Evolutionary conservation across 1,139 yeast species (phyloP).

Genomic region (Suhomyces choctaworum): DNA sequence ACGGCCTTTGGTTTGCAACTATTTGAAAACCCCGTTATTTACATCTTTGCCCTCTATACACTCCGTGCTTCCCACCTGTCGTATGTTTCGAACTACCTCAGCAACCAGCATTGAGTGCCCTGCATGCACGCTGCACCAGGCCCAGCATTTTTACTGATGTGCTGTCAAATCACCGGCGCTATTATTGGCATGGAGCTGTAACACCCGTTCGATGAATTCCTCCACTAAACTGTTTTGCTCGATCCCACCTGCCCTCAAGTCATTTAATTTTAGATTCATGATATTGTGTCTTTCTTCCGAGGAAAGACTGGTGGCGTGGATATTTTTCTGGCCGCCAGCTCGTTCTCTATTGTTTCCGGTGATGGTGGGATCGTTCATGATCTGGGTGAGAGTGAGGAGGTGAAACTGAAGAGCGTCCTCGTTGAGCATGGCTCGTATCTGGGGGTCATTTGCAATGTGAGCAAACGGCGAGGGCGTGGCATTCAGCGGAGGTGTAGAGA

Average conservation of each 20-base stretch:
- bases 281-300: conserved; percentile 50
- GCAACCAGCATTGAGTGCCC: too few relatives aligned
- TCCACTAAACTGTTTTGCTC: conserved; percentile 68
- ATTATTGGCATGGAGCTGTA: conserved; percentile 6
- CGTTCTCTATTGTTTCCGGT: conserved; percentile 42
- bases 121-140: too few relatives aligned
- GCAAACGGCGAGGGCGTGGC: conserved; percentile 11
- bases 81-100: too few relatives aligned
- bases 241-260: conserved; percentile 60
- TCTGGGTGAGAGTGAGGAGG: conserved; percentile 45
- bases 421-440: conserved; percentile 42
- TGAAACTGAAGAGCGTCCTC: conserved; percentile 56
- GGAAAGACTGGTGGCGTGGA: conserved; percentile 25
- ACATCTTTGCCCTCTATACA: too few relatives aligned
- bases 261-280: conserved; percentile 59
- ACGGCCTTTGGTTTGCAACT: too few relatives aligned
- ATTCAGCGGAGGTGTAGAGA: neutral
- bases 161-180: neutral
- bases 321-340: conserved; percentile 3
- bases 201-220: conserved; percentile 46
- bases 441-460: conserved; percentile 33
- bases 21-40: too few relatives aligned
- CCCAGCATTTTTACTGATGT: too few relatives aligned
- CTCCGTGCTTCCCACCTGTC: too few relatives aligned
- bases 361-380: conserved; percentile 45